phyloP scores from a whole-genome alignment of 129 eudicot species.

The Rutidosis leptorrhynchoides region DNA sequence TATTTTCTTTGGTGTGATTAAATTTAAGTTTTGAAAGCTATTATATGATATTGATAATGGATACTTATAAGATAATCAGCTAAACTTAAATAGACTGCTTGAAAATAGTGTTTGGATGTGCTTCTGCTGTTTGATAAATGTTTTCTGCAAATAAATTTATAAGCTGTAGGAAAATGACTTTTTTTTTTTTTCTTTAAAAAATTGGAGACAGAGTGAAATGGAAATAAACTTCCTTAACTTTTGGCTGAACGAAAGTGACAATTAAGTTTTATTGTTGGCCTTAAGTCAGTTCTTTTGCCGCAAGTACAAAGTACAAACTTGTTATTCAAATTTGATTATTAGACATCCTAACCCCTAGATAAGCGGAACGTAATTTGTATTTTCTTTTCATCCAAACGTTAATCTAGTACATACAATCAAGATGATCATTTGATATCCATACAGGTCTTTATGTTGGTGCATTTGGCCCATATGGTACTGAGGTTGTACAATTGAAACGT shows the following conservation, averaged over 20 bases:
- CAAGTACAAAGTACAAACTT: neutral
- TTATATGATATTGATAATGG: neutral
- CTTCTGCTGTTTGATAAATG: neutral
- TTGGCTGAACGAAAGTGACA: neutral
- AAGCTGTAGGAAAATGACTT: neutral
- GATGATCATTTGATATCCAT: slow-evolving; percentile 8
- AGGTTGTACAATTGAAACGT: slow-evolving; percentile 88
- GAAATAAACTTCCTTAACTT: neutral
- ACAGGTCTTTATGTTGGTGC: slow-evolving; percentile 94
- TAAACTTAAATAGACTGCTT: too few relatives aligned
- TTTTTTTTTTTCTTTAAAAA: too few relatives aligned
- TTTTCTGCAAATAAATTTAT: too few relatives aligned
- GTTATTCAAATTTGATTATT: neutral
- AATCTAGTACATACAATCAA: neutral
- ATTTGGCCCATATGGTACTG: slow-evolving; percentile 96
- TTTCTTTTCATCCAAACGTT: neutral
- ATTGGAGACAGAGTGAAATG: neutral
- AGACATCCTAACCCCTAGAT: neutral
- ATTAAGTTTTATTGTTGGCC: neutral
- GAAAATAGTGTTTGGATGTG: neutral
- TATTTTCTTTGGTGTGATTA: slow-evolving; percentile 11
- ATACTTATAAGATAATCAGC: neutral
- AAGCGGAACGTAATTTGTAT: neutral
- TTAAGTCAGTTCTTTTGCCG: neutral
- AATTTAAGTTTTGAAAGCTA: neutral